phyloP scores from a whole-genome alignment of 805 yeast species.

The Lachancea nothofagi region DNA sequence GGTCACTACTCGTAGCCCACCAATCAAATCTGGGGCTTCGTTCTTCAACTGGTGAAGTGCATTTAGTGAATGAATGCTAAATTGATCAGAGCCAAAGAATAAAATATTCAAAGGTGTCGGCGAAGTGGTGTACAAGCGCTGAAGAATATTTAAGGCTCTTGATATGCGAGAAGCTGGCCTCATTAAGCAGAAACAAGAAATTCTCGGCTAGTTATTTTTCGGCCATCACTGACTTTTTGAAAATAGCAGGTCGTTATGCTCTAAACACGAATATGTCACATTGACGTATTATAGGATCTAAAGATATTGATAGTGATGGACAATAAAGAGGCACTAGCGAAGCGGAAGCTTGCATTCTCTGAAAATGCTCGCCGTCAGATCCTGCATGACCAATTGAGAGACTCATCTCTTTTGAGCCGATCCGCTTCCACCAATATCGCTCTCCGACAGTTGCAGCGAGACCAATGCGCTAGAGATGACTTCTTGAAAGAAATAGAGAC shows the following conservation, averaged over 20 bases:
- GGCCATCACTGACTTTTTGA: too few relatives aligned
- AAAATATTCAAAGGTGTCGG: constrained; percentile 39
- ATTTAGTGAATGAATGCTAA: constrained; percentile 52
- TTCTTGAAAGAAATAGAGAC: constrained; percentile 37
- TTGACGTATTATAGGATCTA: background rate
- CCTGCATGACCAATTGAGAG: constrained; percentile 22
- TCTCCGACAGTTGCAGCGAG: constrained; percentile 35
- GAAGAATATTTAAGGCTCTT: too few relatives aligned
- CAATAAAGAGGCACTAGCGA: constrained; percentile 15
- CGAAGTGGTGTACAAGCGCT: background rate
- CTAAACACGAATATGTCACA: too few relatives aligned
- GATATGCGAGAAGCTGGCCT: too few relatives aligned
- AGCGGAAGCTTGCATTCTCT: constrained; percentile 35
- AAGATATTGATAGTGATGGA: background rate
- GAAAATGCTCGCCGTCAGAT: constrained; percentile 20
- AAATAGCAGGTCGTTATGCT: too few relatives aligned
- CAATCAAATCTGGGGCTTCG: constrained; percentile 17
- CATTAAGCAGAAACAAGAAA: too few relatives aligned
- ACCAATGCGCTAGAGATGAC: constrained; percentile 37
- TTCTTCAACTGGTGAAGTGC: constrained; percentile 29
- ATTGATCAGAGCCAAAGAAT: constrained; percentile 74
- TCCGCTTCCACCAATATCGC: constrained; percentile 44
- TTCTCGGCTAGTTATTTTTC: too few relatives aligned
- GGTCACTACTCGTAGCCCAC: constrained; percentile 54
- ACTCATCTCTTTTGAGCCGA: constrained; percentile 54